Base-by-base conservation (phyloP, 129 eudicot genomes). In the Erigeron canadensis region DNA sequence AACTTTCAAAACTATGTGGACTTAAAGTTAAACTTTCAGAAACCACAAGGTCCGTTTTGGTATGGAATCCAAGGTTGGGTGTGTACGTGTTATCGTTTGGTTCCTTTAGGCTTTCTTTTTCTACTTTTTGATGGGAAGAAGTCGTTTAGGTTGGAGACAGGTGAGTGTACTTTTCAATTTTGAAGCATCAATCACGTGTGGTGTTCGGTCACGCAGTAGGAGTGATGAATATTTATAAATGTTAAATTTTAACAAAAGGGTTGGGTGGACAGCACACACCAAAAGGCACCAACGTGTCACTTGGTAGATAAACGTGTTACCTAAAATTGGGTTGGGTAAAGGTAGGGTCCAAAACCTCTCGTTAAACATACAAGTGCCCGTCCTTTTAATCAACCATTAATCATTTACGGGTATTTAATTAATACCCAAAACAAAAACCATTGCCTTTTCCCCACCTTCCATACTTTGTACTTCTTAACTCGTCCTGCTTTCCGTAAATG, bases 261-360 rank as follows among this genome's bases (percentile, higher is more conserved):
- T 78, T 77, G 66, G 81, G 77, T 63, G 77, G 73, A 71, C 77
- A 70, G 72, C 72, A 71, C 77, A 71, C 47, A 78, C 40, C 71
- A 54, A 57, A 34, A 63, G 41, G n/a, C 59, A 78, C 60, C 40
- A 58, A 78, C 81, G 81, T 78, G 81, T 78, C 67, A 78, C 65
- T 40, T 70, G 59, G 64, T 60, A 21, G 46, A 40, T 66, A 39
- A 51, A 53, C 6, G 43, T 63, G 71, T 45, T 71, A 71, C 72
- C 72, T 28, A 71, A 63, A 63, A 55, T 63, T 43, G 48, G 53
- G 69, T 57, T 71, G 74, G 63, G 58, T 70, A 48, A 50, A 11
- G 28, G 67, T 58, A 23, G 70, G 77, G 63, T 15, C 70, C 62
- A n/a, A n/a, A 6, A 15, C 43, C 76, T 9, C 67, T 43, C 59